Evolutionary conservation across 306 rosid species (phyloP), one percentile per base, ranked within the genome.

Genomic region (Purshia tridentata): DNA sequence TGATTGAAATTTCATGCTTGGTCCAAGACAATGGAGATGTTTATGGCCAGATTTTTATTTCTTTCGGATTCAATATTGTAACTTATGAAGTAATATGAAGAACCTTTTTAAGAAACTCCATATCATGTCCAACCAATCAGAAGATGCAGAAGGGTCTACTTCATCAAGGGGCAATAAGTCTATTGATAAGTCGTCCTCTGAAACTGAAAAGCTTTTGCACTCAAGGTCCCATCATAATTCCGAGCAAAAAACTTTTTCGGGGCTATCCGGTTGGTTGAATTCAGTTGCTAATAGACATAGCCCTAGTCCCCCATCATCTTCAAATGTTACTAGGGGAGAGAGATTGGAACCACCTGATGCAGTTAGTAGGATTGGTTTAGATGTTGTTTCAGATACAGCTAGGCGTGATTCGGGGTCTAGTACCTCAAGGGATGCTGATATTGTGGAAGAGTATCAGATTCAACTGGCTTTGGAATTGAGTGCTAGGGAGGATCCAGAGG

Each of bases 401-500:
- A 68, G 84, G 84, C 87, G 11, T 19, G 90, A 91, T 86, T 89
- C 92, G 9, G 86, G 81, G 79, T 88, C 90, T 67, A 80, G 86
- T 79, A 83, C 73, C 75, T 86, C 95, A 2, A 89, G 82, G 85
- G 97, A 91, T 86, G 97, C 90, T 67, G 95, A 88, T 72, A 72
- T 89, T 41, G 96, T 90, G 84, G 98, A 94, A 80, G 98, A 89
- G 78, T 84, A 91, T 85, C 98, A 94, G 86, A 88, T 94, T 72
- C 91, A 91, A 41, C 23, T 94, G 70, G 98, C 98, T 74, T 84
- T 91, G 70, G 96, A 94, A 67, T 48, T 94, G 85, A 94, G 98
- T 82, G 98, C 98, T 37, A 89, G 90, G 78, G 98, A 94, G 83
- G 98, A 94, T 87, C 98, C 96, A 12, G 98, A 91, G 83, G 98